Conservation (phyloP, 495 filamentous ascomycete species). For the Aspergillus nidulans region DNA sequence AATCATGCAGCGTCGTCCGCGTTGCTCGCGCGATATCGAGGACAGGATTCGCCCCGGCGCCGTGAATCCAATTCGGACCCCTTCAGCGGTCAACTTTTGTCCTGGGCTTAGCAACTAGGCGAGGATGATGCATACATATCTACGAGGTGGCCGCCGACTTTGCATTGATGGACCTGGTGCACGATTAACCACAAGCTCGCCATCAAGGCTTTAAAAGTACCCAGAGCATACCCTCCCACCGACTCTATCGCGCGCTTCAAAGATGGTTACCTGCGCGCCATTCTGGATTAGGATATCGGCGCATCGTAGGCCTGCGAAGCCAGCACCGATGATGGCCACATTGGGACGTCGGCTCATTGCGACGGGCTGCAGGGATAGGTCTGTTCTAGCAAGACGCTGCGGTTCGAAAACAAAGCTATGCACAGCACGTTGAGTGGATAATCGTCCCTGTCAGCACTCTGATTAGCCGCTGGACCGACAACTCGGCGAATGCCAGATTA, state of each 20-base stretch:
- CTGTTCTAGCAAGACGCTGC: too few relatives aligned
- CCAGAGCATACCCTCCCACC: constrained; percentile 65
- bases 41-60: constrained; percentile 80
- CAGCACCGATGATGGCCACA: constrained; percentile 80
- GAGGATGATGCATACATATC: constrained; percentile 33
- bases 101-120: neutral
- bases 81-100: constrained; percentile 36
- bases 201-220: neutral
- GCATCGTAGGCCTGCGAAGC: constrained; percentile 80
- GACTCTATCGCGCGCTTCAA: constrained; percentile 79
- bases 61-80: constrained; percentile 96
- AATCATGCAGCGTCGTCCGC: constrained; percentile 51
- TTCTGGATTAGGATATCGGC: constrained; percentile 75
- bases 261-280: constrained; percentile 75
- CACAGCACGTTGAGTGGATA: neutral
- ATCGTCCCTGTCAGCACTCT: neutral
- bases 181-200: neutral
- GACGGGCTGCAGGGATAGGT: neutral
- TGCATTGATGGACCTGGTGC: constrained; percentile 35
- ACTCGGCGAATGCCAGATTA: too few relatives aligned
- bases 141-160: constrained; percentile 37
- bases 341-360: constrained; percentile 35
- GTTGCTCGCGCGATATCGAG: constrained; percentile 69
- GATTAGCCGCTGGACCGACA: neutral
- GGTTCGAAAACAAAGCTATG: neutral